These are phyloP conservation scores for Flaveria brownii DNA, from an alignment of 129 eudicot species.

Conservation along the genomic window DNA sequence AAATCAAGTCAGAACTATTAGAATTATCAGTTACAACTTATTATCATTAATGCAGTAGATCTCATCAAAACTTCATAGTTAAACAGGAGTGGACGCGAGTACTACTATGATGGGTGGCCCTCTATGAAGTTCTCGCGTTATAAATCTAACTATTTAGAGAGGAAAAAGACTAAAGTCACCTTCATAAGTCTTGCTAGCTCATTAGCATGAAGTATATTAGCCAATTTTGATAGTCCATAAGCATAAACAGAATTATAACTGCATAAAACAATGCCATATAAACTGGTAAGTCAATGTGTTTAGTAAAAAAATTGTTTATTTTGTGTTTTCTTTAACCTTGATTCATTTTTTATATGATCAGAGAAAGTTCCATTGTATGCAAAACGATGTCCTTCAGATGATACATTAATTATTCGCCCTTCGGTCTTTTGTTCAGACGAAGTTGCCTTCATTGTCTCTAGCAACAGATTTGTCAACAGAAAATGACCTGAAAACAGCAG, in stretches of 20 bases:
- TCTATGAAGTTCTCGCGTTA: no score
- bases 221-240: slow-evolving; percentile 38
- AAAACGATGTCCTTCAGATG: slow-evolving; percentile 32
- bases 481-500: slow-evolving; percentile 30
- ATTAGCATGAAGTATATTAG: slow-evolving; percentile 42
- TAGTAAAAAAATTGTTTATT: not conserved
- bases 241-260: slow-evolving; percentile 26
- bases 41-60: not conserved
- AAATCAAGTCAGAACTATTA: not conserved
- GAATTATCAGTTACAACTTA: not conserved
- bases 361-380: slow-evolving; percentile 19
- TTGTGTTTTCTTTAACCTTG: slow-evolving; percentile 18
- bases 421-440: slow-evolving; percentile 26
- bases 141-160: not conserved
- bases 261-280: slow-evolving; percentile 1
- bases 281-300: not conserved
- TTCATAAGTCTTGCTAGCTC: slow-evolving; percentile 43
- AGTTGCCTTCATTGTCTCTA: slow-evolving; percentile 42
- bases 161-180: slow-evolving; percentile 7
- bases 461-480: slow-evolving; percentile 40
- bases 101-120: no score
- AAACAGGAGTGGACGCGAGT: no score
- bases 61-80: not conserved
- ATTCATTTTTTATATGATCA: slow-evolving; percentile 31
- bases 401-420: slow-evolving; percentile 35